Evolutionary conservation across 2,329 filamentous ascomycete species (phyloP).

Genomic region (Neofusicoccum parvum): DNA sequence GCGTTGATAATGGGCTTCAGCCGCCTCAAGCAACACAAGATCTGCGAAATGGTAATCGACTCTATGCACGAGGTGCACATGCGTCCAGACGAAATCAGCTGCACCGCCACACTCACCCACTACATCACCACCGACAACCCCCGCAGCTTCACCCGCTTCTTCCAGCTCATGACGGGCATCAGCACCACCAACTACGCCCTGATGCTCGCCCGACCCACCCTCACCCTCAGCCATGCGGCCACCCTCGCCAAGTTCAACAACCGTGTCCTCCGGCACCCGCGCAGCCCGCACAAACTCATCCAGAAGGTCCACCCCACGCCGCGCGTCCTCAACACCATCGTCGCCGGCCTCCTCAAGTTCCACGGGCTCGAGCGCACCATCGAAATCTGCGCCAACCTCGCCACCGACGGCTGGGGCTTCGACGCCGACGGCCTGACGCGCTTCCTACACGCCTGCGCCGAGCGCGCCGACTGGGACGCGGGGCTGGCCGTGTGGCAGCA

Average conservation of each 20-base stretch:
- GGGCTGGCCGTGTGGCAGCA: slow-evolving; percentile 47
- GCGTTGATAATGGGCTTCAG: slow-evolving; percentile 67
- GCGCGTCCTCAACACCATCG: slow-evolving; percentile 45
- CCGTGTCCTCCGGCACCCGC: slow-evolving; percentile 12
- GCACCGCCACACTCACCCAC: slow-evolving; percentile 43
- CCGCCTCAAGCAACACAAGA: slow-evolving; percentile 29
- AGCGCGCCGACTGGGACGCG: slow-evolving; percentile 39
- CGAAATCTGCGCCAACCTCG: slow-evolving; percentile 45
- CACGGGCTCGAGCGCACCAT: slow-evolving; percentile 48
- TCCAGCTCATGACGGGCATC: slow-evolving; percentile 46
- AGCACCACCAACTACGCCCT: slow-evolving; percentile 34
- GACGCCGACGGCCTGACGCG: slow-evolving; percentile 41
- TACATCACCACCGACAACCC: slow-evolving; percentile 37
- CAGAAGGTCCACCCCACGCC: slow-evolving; percentile 49
- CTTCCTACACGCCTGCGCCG: slow-evolving; percentile 45
- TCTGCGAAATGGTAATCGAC: slow-evolving; percentile 35
- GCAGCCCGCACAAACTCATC: slow-evolving; percentile 37
- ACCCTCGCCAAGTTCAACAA: background rate
- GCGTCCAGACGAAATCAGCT: slow-evolving; percentile 50
- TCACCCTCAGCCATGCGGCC: slow-evolving; percentile 28
- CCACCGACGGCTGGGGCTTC: slow-evolving; percentile 49
- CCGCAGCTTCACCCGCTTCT: slow-evolving; percentile 40
- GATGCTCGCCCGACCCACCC: slow-evolving; percentile 42
- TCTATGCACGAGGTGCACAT: slow-evolving; percentile 41
- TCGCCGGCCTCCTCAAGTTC: slow-evolving; percentile 47